phyloP scores from a whole-genome alignment of 768 basidiomycete genomes.

The Pluteus cervinus region DNA sequence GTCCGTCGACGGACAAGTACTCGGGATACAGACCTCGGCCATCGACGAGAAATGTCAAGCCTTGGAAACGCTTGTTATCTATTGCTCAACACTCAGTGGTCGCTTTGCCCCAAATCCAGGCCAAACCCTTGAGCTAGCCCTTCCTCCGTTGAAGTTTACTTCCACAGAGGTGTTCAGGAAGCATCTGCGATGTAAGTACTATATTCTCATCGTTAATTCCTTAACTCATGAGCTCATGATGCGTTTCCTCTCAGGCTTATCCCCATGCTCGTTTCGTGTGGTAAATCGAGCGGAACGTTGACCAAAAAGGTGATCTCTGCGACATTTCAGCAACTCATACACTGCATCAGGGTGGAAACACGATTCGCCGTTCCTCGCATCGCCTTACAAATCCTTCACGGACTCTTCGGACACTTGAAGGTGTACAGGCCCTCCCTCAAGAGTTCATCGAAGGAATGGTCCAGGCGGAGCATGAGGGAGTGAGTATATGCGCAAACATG shows the following conservation, averaged over 20 bases:
- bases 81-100: conserved; percentile 60
- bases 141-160: conserved; percentile 71
- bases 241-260: conserved; percentile 42
- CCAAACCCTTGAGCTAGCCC: conserved; percentile 62
- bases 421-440: conserved; percentile 41
- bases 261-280: conserved; percentile 63
- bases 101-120: conserved; percentile 67
- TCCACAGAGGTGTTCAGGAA: conserved; percentile 81
- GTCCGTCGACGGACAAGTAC: conserved; percentile 66
- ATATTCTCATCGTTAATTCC: not conserved
- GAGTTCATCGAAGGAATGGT: conserved; percentile 49
- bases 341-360: conserved; percentile 58
- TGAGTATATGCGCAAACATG: too few relatives aligned
- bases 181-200: conserved; percentile 62
- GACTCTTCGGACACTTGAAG: conserved; percentile 60
- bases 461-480: conserved; percentile 62
- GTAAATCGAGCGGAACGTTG: conserved; percentile 57
- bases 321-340: conserved; percentile 58
- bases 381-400: conserved; percentile 63
- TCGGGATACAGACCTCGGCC: conserved; percentile 71
- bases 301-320: conserved; percentile 64
- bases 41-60: conserved; percentile 87
- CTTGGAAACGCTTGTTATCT: conserved; percentile 77
- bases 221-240: not conserved
- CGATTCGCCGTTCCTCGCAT: conserved; percentile 71